These are phyloP conservation scores for Lophiostoma macrostomum DNA, from an alignment of 495 filamentous ascomycete genomes.

Conservation along the genomic window DNA sequence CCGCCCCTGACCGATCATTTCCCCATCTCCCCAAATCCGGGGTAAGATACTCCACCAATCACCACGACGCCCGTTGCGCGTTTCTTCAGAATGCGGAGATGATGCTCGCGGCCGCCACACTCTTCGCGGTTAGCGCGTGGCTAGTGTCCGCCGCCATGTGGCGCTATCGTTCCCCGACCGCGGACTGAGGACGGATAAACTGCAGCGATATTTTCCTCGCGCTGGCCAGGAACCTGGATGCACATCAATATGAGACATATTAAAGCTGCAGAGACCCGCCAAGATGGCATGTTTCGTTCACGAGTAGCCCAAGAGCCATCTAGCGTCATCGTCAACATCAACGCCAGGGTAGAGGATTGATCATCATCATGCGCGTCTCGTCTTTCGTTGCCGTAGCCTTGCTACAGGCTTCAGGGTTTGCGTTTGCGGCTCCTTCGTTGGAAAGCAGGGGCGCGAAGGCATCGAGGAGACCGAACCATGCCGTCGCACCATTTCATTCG, in stretches of 20 bases:
- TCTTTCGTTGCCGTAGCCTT: constrained; percentile 11
- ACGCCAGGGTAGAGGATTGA: too few relatives aligned
- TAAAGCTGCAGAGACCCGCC: constrained; percentile 1
- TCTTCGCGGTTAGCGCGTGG: neutral
- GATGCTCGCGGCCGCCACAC: neutral
- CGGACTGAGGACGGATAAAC: constrained; percentile 6
- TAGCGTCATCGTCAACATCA: neutral
- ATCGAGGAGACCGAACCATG: constrained; percentile 14
- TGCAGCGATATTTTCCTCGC: neutral
- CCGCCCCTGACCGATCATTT: too few relatives aligned
- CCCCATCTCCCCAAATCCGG: too few relatives aligned
- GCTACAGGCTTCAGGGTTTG: constrained; percentile 22
- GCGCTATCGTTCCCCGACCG: neutral
- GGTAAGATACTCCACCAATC: constrained; percentile 16
- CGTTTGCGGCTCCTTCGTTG: constrained; percentile 12
- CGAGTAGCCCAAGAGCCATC: neutral
- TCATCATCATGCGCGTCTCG: constrained; percentile 14
- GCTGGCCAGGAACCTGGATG: too few relatives aligned
- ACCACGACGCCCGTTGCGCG: neutral
- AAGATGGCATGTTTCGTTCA: neutral
- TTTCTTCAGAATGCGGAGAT: neutral
- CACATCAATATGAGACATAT: neutral
- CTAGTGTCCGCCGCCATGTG: neutral
- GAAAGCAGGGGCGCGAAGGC: neutral
- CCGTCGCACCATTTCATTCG: constrained; percentile 4